Percentiles rank a stretch among this genome's conserved stretches.
phyloP scores from a whole-genome alignment of 2,329 filamentous ascomycete genomes.

The Gliomastix tumulicola region DNA sequence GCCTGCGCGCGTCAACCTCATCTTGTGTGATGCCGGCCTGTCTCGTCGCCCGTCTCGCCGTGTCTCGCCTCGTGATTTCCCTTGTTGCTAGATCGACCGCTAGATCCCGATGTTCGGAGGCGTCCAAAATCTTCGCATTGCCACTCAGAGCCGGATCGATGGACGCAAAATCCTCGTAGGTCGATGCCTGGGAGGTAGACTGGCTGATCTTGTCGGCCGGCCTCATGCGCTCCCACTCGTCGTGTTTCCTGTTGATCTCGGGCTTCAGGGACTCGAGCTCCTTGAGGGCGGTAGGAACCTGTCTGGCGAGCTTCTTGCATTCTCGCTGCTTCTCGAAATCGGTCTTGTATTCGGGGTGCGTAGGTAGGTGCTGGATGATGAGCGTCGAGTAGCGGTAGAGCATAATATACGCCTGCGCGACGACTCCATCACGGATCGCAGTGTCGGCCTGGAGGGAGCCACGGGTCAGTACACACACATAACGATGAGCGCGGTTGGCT shows the following conservation, averaged over 20 bases:
- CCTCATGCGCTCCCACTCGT: conserved; percentile 56
- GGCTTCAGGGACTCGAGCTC: conserved; percentile 76
- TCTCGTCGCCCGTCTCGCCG: conserved; percentile 47
- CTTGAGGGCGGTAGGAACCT: conserved; percentile 52
- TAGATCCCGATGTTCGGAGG: conserved; percentile 64
- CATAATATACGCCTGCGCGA: conserved; percentile 82
- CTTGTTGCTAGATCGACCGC: conserved; percentile 70
- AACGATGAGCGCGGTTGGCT: not conserved
- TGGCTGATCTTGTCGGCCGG: conserved; percentile 18
- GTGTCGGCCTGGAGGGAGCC: conserved; percentile 68
- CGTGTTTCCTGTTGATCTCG: conserved; percentile 63
- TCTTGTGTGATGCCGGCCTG: conserved; percentile 50
- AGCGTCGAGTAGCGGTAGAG: conserved; percentile 85
- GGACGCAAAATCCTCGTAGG: conserved; percentile 41
- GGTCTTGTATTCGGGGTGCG: conserved; percentile 68
- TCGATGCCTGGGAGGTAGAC: conserved; percentile 11
- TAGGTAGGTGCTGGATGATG: conserved; percentile 67
- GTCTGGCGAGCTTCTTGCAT: conserved; percentile 44
- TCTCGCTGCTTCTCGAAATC: conserved; percentile 58
- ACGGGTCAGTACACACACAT: not conserved
- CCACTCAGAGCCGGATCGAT: conserved; percentile 56
- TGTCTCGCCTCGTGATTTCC: conserved; percentile 63
- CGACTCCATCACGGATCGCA: conserved; percentile 79
- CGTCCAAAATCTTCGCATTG: conserved; percentile 56
- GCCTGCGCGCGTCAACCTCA: conserved; percentile 48